These are phyloP conservation scores for Sphenostylis stenocarpa DNA, from an alignment of 306 rosid genomes.

Conservation along the genomic window DNA sequence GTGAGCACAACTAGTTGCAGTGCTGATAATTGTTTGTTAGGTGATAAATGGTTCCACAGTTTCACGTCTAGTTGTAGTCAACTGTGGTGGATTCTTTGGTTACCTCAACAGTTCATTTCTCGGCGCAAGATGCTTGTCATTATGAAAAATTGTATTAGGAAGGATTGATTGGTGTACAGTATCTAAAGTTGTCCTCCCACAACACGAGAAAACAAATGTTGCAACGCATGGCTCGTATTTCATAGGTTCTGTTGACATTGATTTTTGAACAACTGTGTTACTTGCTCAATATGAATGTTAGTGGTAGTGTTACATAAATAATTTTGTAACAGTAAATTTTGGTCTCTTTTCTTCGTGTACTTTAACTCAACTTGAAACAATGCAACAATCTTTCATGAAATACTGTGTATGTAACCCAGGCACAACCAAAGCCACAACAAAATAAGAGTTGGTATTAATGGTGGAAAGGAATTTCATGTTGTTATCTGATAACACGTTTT, in stretches of 20 bases:
- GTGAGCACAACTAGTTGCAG: conserved; percentile 31
- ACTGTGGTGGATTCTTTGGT: conserved; percentile 30
- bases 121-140: conserved; percentile 20
- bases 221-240: conserved; percentile 1
- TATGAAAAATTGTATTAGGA: conserved; percentile 28
- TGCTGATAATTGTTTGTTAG: conserved; percentile 8
- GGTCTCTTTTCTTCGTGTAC: background rate
- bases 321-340: background rate
- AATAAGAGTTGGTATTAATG: no score
- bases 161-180: conserved; percentile 36
- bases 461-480: no score
- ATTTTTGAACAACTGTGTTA: background rate
- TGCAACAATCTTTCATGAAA: no score
- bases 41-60: conserved; percentile 25
- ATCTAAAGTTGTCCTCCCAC: conserved; percentile 29
- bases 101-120: conserved; percentile 8
- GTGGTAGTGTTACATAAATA: background rate
- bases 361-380: no score
- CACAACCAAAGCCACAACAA: no score
- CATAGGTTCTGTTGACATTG: background rate
- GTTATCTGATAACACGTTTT: no score
- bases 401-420: no score
- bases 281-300: background rate
- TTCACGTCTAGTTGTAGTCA: conserved; percentile 19
- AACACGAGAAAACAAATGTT: background rate